Conservation (phyloP, 2,329 filamentous ascomycete genomes). For the Pleoardoris graminearum region DNA sequence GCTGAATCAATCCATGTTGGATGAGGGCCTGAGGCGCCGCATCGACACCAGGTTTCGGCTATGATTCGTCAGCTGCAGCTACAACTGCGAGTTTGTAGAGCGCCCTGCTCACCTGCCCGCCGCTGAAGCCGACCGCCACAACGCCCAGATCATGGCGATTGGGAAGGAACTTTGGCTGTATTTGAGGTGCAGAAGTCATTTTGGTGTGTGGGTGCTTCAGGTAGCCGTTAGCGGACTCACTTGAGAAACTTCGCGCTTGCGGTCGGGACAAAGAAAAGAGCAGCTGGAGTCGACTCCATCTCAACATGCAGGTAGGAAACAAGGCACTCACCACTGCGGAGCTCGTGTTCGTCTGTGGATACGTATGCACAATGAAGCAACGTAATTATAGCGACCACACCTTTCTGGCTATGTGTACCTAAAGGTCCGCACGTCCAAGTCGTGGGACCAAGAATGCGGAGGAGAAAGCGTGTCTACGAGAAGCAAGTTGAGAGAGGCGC, state of each 20-base stretch:
- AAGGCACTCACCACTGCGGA: background rate
- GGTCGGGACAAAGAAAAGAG: background rate
- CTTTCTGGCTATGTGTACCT: conserved; percentile 12
- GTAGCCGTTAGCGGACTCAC: background rate
- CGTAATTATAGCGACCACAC: conserved; percentile 3
- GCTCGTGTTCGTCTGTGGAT: background rate
- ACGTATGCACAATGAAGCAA: conserved; percentile 9
- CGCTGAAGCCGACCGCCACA: conserved; percentile 94
- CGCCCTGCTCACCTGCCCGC: conserved; percentile 74
- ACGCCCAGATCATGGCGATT: conserved; percentile 81
- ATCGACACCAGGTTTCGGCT: conserved; percentile 92
- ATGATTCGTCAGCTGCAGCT: conserved; percentile 15
- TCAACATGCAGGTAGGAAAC: background rate
- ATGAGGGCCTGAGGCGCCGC: conserved; percentile 88
- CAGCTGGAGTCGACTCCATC: background rate
- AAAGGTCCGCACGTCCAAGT: conserved; percentile 6
- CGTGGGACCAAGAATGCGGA: conserved; percentile 6
- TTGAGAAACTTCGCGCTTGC: background rate
- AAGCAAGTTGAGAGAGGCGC: conserved; percentile 14
- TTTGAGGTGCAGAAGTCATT: conserved; percentile 62
- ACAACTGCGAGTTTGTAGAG: conserved; percentile 11
- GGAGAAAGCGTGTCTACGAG: conserved; percentile 4
- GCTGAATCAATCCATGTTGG: conserved; percentile 79
- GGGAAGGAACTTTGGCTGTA: conserved; percentile 75
- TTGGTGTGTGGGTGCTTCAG: conserved; percentile 10